Evolutionary conservation across 208 protist species (phyloP), one percentile per base, ranked within the genome.

Genomic region (Trichomonas tenax): DNA sequence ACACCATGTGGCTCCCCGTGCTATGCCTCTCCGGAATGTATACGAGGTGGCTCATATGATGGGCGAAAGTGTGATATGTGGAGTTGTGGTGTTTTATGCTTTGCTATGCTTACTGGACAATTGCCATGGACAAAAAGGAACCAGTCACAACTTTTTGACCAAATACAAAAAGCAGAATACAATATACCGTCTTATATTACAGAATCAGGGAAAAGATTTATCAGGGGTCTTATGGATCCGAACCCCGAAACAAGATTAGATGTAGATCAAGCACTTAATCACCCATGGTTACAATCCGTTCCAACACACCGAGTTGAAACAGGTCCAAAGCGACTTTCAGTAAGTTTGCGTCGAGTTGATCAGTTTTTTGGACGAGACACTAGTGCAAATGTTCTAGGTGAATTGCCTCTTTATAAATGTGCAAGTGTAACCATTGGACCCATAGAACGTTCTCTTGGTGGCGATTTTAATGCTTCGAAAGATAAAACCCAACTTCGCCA

Each of bases 111-210:
- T 34, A 93, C 86, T 6, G 86, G 86, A 3, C 44, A 51, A 38
- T 31, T 93, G 9, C 86, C 86, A n/a, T 93, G 86, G 86, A 93
- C 86, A 34, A 93, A 93, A 51, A 93, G 86, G 51, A 93, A 58
- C n/a, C 40, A 58, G 17, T 41, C 23, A 15, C 86, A 93, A 38
- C 21, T 93, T 11, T 51, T 93, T 38, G 86, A 51, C n/a, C 86
- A 93, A 40, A 93, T 93, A 38, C 23, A 51, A 93, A 93, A 51
- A 93, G 86, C 40, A 26, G 44, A 93, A 36, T 93, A 93, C 15
- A 38, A 6, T 49, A 93, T 93, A 38, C 86, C 86, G n/a, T 34
- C 44, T 38, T 93, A 51, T 38, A 8, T 93, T 10, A 51, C 40
- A 49, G 44, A 93, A 38, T 6, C n/a, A 17, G 41, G 44, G 8